Base-by-base conservation (phyloP, 352 stramenopile genomes). In the Globisporangium sylvaticum region DNA sequence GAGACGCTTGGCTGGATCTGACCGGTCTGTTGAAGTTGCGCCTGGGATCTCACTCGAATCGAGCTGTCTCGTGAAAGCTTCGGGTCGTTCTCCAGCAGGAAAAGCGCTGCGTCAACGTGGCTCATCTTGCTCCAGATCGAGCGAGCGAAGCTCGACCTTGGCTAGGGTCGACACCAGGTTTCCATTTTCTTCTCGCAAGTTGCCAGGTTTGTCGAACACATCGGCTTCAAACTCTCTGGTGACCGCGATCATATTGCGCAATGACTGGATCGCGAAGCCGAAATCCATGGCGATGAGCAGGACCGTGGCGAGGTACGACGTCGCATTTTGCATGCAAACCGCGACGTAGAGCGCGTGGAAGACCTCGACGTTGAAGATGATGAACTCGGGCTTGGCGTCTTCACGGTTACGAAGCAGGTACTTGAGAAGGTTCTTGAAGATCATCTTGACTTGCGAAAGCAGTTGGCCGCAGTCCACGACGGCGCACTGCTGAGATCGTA, bases 321-420 rank as follows among this genome's bases (percentile, higher is more conserved):
- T 61, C 4, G 71, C 55, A 0, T 55, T 74, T 44, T 83, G 73
- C 55, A 88, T 79, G 15, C 72, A 75, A 15, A 70, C 72, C 0
- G 77, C 70, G 3, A 85, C 75, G 24, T 76, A 87, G 4, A 88
- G 59, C 46, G 77, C 66, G 54, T 85, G 73, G 55, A 82, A 87
- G 29, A 85, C 68, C 32, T 87, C 75, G 3, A 81, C 72, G n/a
- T 83, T 85, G 62, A 85, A 84, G 24, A 83, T 80, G 7, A 88
- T 74, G 0, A 67, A 69, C 62, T 88, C 77, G 2, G 79, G 75
- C 22, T 79, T 77, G 7, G 71, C 44, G 42, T 82, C 74, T 24
- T 76, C 69, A 22, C 24, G 39, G 20, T 64, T 4, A 3, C 12
- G 58, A 7, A 64, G 24, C 9, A 64, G 46, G 3, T 12, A 57